Evolutionary conservation across 2,329 filamentous ascomycete genomes (phyloP).

Genomic region (Phoma sp.): DNA sequence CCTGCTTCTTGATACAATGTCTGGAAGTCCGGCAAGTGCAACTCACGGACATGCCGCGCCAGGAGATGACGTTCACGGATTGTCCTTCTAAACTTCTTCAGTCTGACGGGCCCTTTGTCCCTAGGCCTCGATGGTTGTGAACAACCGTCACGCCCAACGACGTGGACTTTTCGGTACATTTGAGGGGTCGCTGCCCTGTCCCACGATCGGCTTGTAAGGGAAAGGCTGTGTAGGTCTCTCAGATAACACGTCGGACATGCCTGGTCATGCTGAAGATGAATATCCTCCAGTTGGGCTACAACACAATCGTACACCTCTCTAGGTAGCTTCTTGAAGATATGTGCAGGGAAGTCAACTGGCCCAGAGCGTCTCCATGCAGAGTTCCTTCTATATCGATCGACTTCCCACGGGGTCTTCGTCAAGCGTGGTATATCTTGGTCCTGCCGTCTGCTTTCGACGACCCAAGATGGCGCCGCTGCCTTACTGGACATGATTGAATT

Average conservation of each 20-base stretch:
- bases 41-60: constrained; percentile 59
- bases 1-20: constrained; percentile 43
- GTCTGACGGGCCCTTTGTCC: constrained; percentile 56
- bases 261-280: constrained; percentile 47
- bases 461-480: not conserved
- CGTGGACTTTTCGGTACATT: constrained; percentile 57
- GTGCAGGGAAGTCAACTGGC: constrained; percentile 27
- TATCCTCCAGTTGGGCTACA: constrained; percentile 55
- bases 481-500: constrained; percentile 3
- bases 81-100: constrained; percentile 62
- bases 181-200: constrained; percentile 56
- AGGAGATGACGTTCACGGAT: constrained; percentile 59
- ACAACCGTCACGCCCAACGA: constrained; percentile 54
- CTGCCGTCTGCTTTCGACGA: not conserved
- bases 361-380: constrained; percentile 40
- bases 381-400: constrained; percentile 40
- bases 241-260: constrained; percentile 62
- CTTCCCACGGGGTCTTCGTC: constrained; percentile 50
- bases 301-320: constrained; percentile 63
- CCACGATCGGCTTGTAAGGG: constrained; percentile 64
- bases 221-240: constrained; percentile 60
- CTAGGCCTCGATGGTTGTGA: constrained; percentile 46
- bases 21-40: constrained; percentile 60
- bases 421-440: constrained; percentile 28
- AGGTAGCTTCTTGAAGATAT: constrained; percentile 57